phyloP scores from a whole-genome alignment of 1,284 basidiomycete species.

The Irpex sp. region DNA sequence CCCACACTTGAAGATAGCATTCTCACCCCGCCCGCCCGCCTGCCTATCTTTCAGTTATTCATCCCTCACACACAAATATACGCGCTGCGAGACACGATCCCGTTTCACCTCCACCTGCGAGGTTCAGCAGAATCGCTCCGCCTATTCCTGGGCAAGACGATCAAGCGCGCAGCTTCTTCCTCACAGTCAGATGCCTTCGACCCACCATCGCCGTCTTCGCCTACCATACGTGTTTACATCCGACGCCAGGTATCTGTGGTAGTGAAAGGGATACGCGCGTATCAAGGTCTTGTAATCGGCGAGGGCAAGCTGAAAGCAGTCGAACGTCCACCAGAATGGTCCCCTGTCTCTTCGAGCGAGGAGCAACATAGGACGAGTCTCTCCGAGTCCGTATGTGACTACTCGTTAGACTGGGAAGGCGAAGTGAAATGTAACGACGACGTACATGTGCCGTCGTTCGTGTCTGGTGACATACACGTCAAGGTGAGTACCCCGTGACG shows the following conservation, averaged over 20 bases:
- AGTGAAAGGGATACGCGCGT: slow-evolving; percentile 27
- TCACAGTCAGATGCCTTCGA: neutral
- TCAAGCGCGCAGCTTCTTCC: neutral
- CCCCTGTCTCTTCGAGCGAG: neutral
- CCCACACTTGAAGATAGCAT: too few species aligned
- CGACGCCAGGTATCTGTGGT: slow-evolving; percentile 37
- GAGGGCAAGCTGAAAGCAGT: slow-evolving; percentile 37
- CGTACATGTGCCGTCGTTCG: slow-evolving; percentile 22
- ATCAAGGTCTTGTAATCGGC: slow-evolving; percentile 33
- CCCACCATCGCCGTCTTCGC: neutral
- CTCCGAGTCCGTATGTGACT: neutral
- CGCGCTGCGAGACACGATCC: slow-evolving; percentile 49
- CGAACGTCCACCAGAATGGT: slow-evolving; percentile 26
- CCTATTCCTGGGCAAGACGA: slow-evolving; percentile 30
- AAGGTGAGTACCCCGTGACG: slow-evolving; percentile 30
- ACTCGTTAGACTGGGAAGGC: slow-evolving; percentile 31
- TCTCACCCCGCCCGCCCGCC: neutral
- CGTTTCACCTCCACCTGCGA: slow-evolving; percentile 60
- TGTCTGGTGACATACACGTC: slow-evolving; percentile 28
- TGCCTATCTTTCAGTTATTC: slow-evolving; percentile 35
- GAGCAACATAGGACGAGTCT: slow-evolving; percentile 1
- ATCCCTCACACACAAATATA: slow-evolving; percentile 52
- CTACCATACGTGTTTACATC: slow-evolving; percentile 35
- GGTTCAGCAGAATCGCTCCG: slow-evolving; percentile 39
- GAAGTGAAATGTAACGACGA: slow-evolving; percentile 21